Evolutionary conservation across 192 early-diverging fungal species (phyloP).

Genomic region (Rhizoclosmatium sp.): DNA sequence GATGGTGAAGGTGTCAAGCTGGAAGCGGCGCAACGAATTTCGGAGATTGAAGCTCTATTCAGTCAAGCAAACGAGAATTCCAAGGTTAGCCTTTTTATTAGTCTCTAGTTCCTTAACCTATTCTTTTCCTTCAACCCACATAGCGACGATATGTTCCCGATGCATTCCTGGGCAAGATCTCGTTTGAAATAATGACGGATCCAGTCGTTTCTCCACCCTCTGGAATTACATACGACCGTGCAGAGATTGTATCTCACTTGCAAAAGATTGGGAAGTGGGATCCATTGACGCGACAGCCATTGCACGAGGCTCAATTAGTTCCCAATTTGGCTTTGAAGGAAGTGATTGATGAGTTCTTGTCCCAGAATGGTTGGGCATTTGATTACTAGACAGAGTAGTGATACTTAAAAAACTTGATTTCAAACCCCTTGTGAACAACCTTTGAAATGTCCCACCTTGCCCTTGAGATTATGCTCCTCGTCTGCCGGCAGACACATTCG

Average conservation of each 20-base stretch:
- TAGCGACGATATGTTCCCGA: constrained; percentile 63
- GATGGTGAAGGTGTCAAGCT: constrained; percentile 47
- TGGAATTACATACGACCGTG: constrained; percentile 72
- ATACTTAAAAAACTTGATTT: background rate
- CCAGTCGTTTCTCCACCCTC: constrained; percentile 61
- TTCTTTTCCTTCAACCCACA: background rate
- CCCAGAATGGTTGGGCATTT: constrained; percentile 38
- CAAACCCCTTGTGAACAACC: too few species aligned
- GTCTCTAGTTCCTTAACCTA: background rate
- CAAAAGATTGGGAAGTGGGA: constrained; percentile 83
- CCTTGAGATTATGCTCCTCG: background rate
- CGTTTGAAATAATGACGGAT: constrained; percentile 86
- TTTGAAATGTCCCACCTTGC: background rate
- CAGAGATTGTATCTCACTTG: constrained; percentile 77
- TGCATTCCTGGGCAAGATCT: constrained; percentile 72
- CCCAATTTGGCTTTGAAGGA: constrained; percentile 80
- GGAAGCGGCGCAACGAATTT: constrained; percentile 24
- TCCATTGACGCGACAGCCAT: constrained; percentile 72
- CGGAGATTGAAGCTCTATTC: constrained; percentile 55
- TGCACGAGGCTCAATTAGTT: constrained; percentile 72
- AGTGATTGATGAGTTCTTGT: constrained; percentile 41
- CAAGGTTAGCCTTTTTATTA: constrained; percentile 11
- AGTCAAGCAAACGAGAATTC: constrained; percentile 58
- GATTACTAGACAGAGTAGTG: constrained; percentile 26
- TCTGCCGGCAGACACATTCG: background rate